Evolutionary conservation across 768 basidiomycete species (phyloP).

Genomic region (Termitomyces sp.): DNA sequence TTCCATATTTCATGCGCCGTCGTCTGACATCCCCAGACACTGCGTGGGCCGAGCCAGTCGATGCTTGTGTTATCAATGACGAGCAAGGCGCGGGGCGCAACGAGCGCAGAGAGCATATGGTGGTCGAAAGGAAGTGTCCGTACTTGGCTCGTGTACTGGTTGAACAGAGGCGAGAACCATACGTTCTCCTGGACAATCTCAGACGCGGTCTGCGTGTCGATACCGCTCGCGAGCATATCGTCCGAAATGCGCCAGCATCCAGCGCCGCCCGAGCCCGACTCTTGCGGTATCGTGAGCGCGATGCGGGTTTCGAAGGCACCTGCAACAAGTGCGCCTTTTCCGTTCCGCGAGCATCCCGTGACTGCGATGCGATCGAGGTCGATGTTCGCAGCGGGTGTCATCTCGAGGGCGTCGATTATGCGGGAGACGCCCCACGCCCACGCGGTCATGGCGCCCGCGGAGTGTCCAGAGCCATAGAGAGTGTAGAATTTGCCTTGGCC

Average conservation of each 20-base stretch:
- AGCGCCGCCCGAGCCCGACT: slow-evolving; percentile 56
- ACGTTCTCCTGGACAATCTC: slow-evolving; percentile 60
- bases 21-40: slow-evolving; percentile 45
- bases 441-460: slow-evolving; percentile 50
- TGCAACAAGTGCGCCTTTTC: slow-evolving; percentile 55
- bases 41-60: slow-evolving; percentile 50
- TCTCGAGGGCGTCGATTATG: slow-evolving; percentile 56
- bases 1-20: slow-evolving; percentile 45
- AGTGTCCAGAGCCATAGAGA: slow-evolving; percentile 41
- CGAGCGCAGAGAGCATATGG: slow-evolving; percentile 48
- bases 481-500: slow-evolving; percentile 55
- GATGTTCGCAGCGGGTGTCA: slow-evolving; percentile 39
- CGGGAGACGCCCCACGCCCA: slow-evolving; percentile 61
- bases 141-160: slow-evolving; percentile 39
- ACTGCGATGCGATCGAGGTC: slow-evolving; percentile 45
- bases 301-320: slow-evolving; percentile 57
- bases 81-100: slow-evolving; percentile 50
- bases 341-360: slow-evolving; percentile 56
- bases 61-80: slow-evolving; percentile 51
- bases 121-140: slow-evolving; percentile 52
- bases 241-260: slow-evolving; percentile 59
- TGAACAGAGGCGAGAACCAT: slow-evolving; percentile 52
- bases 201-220: slow-evolving; percentile 44
- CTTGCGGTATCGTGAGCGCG: slow-evolving; percentile 56
- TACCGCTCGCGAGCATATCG: slow-evolving; percentile 37